These are phyloP conservation scores for Saccharomyces pastorianus DNA, from an alignment of 1,139 yeast species.

Conservation along the genomic window DNA sequence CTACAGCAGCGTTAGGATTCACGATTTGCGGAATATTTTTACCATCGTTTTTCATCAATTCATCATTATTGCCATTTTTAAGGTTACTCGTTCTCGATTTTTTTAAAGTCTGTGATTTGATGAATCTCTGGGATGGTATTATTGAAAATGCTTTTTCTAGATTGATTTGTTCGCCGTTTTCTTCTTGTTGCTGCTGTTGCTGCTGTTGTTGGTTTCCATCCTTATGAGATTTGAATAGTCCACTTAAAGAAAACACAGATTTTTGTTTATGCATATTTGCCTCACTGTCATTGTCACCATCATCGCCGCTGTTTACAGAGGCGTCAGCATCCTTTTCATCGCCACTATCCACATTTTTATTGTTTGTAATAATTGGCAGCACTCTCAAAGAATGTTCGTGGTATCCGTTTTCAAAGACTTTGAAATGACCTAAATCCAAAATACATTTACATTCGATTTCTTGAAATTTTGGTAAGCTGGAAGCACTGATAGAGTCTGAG, in stretches of 20 bases:
- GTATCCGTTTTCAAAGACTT: slow-evolving; percentile 27
- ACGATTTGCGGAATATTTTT: slow-evolving; percentile 33
- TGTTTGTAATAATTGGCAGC: slow-evolving; percentile 18
- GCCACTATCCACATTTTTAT: background rate
- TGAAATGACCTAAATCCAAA: slow-evolving; percentile 24
- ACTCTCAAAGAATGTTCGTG: slow-evolving; percentile 28
- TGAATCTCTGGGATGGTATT: slow-evolving; percentile 15
- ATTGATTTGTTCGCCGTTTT: slow-evolving; percentile 4
- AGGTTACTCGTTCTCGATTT: background rate
- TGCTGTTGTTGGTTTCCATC: slow-evolving; percentile 12
- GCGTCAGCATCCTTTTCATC: background rate
- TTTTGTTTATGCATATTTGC: slow-evolving; percentile 14
- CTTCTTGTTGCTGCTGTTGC: slow-evolving; percentile 3
- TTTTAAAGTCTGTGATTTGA: slow-evolving; percentile 1
- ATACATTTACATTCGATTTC: slow-evolving; percentile 21
- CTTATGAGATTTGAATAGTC: slow-evolving; percentile 26
- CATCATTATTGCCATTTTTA: slow-evolving; percentile 8
- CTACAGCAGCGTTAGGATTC: slow-evolving; percentile 45
- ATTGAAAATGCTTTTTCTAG: slow-evolving; percentile 26
- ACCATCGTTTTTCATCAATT: slow-evolving; percentile 25
- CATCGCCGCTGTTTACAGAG: background rate
- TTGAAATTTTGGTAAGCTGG: slow-evolving; percentile 15
- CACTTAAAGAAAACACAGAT: slow-evolving; percentile 24
- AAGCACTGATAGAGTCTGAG: slow-evolving; percentile 21
- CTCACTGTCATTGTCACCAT: slow-evolving; percentile 3